Base-by-base conservation (phyloP, 352 stramenopile species). In the Globisporangium cylindrosporum region DNA sequence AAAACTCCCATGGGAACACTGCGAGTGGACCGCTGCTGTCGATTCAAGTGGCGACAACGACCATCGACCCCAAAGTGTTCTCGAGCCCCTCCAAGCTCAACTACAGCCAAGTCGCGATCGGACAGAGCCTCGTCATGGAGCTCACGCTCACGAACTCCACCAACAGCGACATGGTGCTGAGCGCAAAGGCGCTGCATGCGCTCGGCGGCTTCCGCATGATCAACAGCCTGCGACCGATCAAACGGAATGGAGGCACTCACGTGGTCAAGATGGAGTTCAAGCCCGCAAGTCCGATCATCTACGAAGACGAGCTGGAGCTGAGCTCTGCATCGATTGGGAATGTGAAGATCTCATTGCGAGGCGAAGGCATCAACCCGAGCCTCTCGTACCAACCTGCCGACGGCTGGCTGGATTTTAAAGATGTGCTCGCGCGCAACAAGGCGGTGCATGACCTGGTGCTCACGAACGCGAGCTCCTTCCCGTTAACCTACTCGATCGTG, bases 21-120 rank as follows among this genome's bases (percentile, higher is more conserved):
- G 1, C 2, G 7, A 8, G 29, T n/a, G 56, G 32, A 8, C 69
- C 74, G 29, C 65, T 86, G 32, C 78, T 92, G 62, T 81, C 82
- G 2, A 69, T 97, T 3, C 77, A 95, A 63, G 67, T 97, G 0
- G 73, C 69, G 5, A 94, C 88, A 3, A 90, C 88, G 3, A 78
- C 79, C 0, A 72, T 93, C 34, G 78, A 91, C 9, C 68, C 83
- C 0, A 70, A 79, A 49, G 62, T 97, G 9, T 70, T 74, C 0
- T 51, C 79, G 3, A 88, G 82, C 9, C 72, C 78, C 0, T 67
- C 76, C 0, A 66, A 65, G 0, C 65, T 98, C 15, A 73, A 87
- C 38, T 98, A 97, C 70, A 90, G 86, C 9, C 90, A 97, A 59
- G 84, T 98, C 6, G 89, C 92, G 24, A 92, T 98, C 15, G 91